Base-by-base conservation (phyloP, 352 stramenopile genomes). In the Globisporangium uncinulatum region DNA sequence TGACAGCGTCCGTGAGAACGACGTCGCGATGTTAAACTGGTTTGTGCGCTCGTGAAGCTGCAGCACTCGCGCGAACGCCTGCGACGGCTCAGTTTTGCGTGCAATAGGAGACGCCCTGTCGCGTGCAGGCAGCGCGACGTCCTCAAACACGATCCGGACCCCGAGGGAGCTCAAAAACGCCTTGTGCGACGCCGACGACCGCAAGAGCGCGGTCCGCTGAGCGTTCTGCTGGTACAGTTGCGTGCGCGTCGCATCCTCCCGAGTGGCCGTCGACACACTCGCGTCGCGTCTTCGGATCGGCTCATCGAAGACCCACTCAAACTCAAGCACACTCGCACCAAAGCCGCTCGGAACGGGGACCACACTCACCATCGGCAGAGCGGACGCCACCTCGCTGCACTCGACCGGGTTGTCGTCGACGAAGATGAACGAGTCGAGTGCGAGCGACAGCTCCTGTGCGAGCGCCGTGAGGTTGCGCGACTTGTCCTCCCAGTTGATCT, bases 21-120 rank as follows among this genome's bases (percentile, higher is more conserved):
- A 77, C 41, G 79, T 88, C 48, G 76, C 61, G 13, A 77, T 73
- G 58, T 82, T 89, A 56, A 89, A 89, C 46, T 86, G 79, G 43
- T 89, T 89, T 13, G 79, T 89, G 17, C 81, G 76, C 42, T 89
- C 73, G 46, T 86, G 79, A 43, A 89, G 70, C 63, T 92, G 81
- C 3, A 89, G 54, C 5, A 73, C 65, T 17, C 81, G 67, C 43
- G 59, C 62, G 45, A 81, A 80, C 1, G 62, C 51, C 6, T 34
- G 29, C 31, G n/a, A 20, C 11, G 9, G n/a, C 21, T 6, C 10
- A 34, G 17, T 6, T 19, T 42, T 3, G 19, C 47, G 11, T 13
- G 11, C 29, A 14, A 11, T 19, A 15, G 9, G n/a, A 44, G 5
- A 4, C 11, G 1, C 10, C 5, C 17, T 3, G 4, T 45, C 41